phyloP scores from a whole-genome alignment of 805 yeast species.

The Yamadazyma akitaensis region DNA sequence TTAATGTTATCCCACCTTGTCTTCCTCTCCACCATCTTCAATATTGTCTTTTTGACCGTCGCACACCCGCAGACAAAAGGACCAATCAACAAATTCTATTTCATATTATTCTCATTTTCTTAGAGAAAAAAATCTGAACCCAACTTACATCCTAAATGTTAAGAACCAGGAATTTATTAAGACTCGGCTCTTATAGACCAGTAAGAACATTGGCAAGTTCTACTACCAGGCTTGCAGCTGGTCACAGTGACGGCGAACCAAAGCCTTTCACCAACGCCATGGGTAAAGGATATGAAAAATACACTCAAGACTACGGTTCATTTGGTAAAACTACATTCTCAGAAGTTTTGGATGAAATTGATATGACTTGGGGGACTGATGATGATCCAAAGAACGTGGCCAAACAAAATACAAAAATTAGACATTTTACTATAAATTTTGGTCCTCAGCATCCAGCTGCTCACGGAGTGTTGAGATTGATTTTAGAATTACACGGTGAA shows the following conservation, averaged over 20 bases:
- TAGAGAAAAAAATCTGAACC: not conserved
- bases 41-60: not conserved
- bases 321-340: slow-evolving; percentile 43
- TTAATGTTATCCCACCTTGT: not conserved
- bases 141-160: slow-evolving; percentile 8
- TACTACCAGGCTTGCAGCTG: slow-evolving; percentile 1
- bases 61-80: slow-evolving; percentile 5
- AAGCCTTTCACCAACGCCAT: slow-evolving; percentile 36
- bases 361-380: slow-evolving; percentile 42
- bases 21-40: not conserved
- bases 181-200: slow-evolving; percentile 7
- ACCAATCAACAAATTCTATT: slow-evolving; percentile 15
- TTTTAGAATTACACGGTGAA: slow-evolving; percentile 84
- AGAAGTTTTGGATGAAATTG: slow-evolving; percentile 43
- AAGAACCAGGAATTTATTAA: slow-evolving; percentile 11
- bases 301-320: slow-evolving; percentile 29
- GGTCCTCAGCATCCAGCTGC: slow-evolving; percentile 97
- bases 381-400: slow-evolving; percentile 43
- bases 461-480: slow-evolving; percentile 85
- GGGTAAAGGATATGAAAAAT: slow-evolving; percentile 36
- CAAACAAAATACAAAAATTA: slow-evolving; percentile 53
- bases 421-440: slow-evolving; percentile 86
- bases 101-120: slow-evolving; percentile 8
- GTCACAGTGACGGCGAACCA: slow-evolving; percentile 17
- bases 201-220: slow-evolving; percentile 3